Conservation (phyloP, 2,329 filamentous ascomycete species). For the Lojkania enalia region DNA sequence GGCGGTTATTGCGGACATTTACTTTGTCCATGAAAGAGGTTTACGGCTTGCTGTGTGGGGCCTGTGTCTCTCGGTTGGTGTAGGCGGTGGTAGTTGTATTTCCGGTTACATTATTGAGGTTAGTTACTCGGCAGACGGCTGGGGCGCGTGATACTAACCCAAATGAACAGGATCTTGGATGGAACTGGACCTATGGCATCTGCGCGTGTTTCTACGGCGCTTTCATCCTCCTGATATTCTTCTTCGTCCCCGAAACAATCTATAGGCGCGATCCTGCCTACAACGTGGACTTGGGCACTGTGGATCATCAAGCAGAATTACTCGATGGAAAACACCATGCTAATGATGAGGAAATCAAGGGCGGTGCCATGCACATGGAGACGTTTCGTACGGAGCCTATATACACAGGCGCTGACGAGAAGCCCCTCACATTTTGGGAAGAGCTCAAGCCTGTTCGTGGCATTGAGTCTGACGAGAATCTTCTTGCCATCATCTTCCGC, state of each 20-base stretch:
- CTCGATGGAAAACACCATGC: slow-evolving; percentile 15
- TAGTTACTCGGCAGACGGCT: slow-evolving; percentile 27
- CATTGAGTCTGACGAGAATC: slow-evolving; percentile 24
- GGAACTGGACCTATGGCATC: slow-evolving; percentile 67
- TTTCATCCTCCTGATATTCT: slow-evolving; percentile 77
- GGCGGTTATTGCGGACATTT: slow-evolving; percentile 83
- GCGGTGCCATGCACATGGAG: slow-evolving; percentile 4
- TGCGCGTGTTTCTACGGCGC: slow-evolving; percentile 69
- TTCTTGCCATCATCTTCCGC: slow-evolving; percentile 30
- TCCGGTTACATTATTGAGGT: slow-evolving; percentile 48
- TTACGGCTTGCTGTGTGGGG: slow-evolving; percentile 70
- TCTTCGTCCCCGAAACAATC: slow-evolving; percentile 83
- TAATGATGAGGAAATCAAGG: slow-evolving; percentile 19
- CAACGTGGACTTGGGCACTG: slow-evolving; percentile 64
- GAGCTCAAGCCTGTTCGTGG: slow-evolving; percentile 21
- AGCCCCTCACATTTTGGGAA: slow-evolving; percentile 26
- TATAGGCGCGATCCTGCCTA: slow-evolving; percentile 68
- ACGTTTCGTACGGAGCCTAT: slow-evolving; percentile 14
- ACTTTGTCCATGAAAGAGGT: slow-evolving; percentile 82
- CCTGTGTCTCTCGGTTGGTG: slow-evolving; percentile 21
- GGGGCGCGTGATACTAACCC: neutral
- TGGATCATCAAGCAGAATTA: slow-evolving; percentile 24
- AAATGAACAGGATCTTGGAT: slow-evolving; percentile 56
- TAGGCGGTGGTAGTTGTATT: slow-evolving; percentile 24
- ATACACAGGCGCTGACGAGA: slow-evolving; percentile 26